Evolutionary conservation across 2,329 filamentous ascomycete genomes (phyloP).

Genomic region (Fusarium bulbicola): DNA sequence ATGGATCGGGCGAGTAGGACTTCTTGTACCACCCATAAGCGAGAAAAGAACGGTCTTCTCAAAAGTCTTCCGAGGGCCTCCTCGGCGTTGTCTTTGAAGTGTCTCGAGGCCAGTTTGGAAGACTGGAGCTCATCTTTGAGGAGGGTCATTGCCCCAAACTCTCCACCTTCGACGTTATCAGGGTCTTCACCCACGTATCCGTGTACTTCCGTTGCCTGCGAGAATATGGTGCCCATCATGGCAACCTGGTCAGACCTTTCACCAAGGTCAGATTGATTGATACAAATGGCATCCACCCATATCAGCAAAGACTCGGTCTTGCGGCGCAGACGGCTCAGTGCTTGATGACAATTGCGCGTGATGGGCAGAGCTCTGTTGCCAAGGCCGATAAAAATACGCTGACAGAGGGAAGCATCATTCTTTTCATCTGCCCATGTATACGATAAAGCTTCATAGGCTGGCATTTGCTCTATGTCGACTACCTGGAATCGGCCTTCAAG

Average conservation of each 20-base stretch:
- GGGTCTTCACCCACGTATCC: conserved; percentile 15
- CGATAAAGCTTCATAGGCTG: conserved; percentile 16
- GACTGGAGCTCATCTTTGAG: background rate
- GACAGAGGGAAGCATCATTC: conserved; percentile 11
- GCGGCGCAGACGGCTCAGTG: conserved; percentile 3
- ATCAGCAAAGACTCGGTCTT: background rate
- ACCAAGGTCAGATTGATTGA: conserved; percentile 13
- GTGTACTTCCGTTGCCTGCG: conserved; percentile 6
- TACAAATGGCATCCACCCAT: conserved; percentile 27
- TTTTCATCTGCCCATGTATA: conserved; percentile 23
- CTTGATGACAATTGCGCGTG: conserved; percentile 17
- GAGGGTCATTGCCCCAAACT: background rate
- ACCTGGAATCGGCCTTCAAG: conserved; percentile 16
- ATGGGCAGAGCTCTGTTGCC: conserved; percentile 19
- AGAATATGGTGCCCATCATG: conserved; percentile 22
- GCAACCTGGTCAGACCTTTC: conserved; percentile 24
- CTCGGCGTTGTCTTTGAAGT: background rate
- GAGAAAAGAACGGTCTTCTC: conserved; percentile 12
- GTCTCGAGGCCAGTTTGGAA: background rate
- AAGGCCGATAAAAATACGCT: conserved; percentile 19
- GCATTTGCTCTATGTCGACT: background rate
- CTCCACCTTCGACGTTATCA: background rate
- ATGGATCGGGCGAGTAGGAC: conserved; percentile 10
- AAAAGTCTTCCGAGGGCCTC: background rate
- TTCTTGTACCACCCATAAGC: conserved; percentile 26